Evolutionary conservation across 129 eudicot genomes (phyloP).

Genomic region (Chrysanthemum seticuspe): DNA sequence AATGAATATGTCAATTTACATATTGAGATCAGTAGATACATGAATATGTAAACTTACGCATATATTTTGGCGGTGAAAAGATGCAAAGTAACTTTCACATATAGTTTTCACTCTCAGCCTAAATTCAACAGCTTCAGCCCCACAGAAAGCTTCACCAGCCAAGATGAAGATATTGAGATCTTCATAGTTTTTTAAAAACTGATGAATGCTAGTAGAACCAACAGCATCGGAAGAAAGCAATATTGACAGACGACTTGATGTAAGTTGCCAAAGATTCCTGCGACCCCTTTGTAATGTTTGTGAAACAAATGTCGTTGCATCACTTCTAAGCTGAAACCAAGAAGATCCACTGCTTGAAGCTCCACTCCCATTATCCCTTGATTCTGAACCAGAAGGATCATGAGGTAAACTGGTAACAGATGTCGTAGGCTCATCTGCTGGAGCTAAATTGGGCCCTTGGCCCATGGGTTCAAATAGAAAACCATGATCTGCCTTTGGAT

Average conservation of each 20-base stretch:
- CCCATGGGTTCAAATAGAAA: constrained; percentile 30
- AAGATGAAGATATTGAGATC: constrained; percentile 75
- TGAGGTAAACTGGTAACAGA: constrained; percentile 19
- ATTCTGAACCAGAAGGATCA: constrained; percentile 44
- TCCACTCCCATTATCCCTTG: constrained; percentile 61
- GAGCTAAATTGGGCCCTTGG: constrained; percentile 31
- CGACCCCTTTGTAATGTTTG: constrained; percentile 83
- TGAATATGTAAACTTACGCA: constrained; percentile 54
- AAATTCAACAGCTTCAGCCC: constrained; percentile 77
- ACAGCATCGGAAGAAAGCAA: constrained; percentile 89
- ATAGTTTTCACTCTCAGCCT: constrained; percentile 73
- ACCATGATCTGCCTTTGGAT: constrained; percentile 35
- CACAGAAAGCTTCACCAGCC: constrained; percentile 95
- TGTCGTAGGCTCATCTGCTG: constrained; percentile 34
- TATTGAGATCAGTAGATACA: background rate
- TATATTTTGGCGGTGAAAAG: constrained; percentile 91
- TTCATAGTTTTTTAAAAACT: constrained; percentile 79
- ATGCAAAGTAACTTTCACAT: constrained; percentile 67
- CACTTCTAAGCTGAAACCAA: constrained; percentile 84
- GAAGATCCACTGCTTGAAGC: constrained; percentile 95
- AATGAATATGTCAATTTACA: no score
- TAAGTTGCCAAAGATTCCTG: constrained; percentile 89
- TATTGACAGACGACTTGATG: constrained; percentile 84
- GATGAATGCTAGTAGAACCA: constrained; percentile 86
- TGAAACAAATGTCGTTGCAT: constrained; percentile 73